A percentile compares a stretch with the other conserved stretches of the same genome.
These are phyloP conservation scores for Paramecium sonneborni DNA, from an alignment of 73 alveolate species.

Conservation along the genomic window DNA sequence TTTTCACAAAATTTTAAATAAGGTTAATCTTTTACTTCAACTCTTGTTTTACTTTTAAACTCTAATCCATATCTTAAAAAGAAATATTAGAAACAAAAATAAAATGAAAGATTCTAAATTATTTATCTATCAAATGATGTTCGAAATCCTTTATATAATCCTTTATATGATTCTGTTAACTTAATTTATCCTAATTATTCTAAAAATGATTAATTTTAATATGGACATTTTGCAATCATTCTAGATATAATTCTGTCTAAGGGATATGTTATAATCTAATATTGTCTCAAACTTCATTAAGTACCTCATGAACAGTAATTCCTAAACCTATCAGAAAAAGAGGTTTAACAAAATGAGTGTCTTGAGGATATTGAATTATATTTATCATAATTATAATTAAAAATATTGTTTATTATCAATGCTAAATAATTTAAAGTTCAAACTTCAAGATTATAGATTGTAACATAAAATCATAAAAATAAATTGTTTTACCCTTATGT, in stretches of 20 bases:
- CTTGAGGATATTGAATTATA: slow-evolving; percentile 49
- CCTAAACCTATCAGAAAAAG: not conserved
- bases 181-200: not conserved
- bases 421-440: not conserved
- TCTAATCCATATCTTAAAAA: slow-evolving; percentile 6
- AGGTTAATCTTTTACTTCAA: slow-evolving; percentile 9
- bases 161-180: not conserved
- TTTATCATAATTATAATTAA: not conserved
- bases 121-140: slow-evolving; percentile 1
- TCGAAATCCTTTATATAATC: slow-evolving; percentile 28
- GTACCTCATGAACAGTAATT: not conserved
- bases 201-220: not conserved
- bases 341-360: slow-evolving; percentile 39
- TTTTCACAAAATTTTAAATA: not conserved
- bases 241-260: slow-evolving; percentile 9
- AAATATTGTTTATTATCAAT: not conserved
- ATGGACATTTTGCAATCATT: slow-evolving; percentile 32
- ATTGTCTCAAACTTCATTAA: not conserved
- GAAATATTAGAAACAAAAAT: slow-evolving; percentile 7
- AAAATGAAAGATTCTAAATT: slow-evolving; percentile 5
- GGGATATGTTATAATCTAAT: slow-evolving; percentile 22
- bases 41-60: not conserved
- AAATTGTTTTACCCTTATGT: no score
- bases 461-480: not conserved
- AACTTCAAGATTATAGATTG: not conserved